Evolutionary conservation across 1,284 basidiomycete species (phyloP).

Genomic region (Tranzscheliella williamsii): DNA sequence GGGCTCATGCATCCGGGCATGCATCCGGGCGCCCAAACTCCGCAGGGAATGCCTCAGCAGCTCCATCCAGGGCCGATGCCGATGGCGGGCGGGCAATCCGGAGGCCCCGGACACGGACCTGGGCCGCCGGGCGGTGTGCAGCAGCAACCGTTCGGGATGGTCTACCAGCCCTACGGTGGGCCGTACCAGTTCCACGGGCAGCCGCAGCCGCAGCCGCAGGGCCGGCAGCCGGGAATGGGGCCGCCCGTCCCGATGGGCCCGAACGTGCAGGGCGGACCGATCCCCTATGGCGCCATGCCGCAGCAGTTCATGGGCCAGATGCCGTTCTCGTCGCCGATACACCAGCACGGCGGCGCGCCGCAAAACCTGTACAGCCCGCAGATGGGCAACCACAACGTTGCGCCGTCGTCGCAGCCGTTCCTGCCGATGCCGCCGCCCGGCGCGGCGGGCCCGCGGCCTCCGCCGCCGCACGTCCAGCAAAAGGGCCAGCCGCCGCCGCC

Average conservation of each 20-base stretch:
- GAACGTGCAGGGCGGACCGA: conserved; percentile 21
- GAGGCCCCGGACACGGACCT: conserved; percentile 5
- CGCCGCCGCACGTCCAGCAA: conserved; percentile 32
- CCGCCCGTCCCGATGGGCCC: conserved; percentile 34
- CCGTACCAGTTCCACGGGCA: conserved; percentile 38
- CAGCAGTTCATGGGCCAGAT: conserved; percentile 47
- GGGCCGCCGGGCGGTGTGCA: conserved; percentile 7
- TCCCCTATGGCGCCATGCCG: conserved; percentile 37
- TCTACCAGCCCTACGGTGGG: conserved; percentile 36
- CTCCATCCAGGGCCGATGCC: conserved; percentile 26
- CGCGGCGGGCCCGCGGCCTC: conserved; percentile 25
- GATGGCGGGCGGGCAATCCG: conserved; percentile 6
- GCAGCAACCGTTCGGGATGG: conserved; percentile 40
- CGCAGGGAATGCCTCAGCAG: conserved; percentile 21
- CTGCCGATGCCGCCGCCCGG: conserved; percentile 39
- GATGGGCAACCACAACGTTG: conserved; percentile 44
- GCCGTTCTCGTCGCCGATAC: conserved; percentile 49
- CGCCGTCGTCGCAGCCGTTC: conserved; percentile 20
- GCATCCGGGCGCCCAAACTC: conserved; percentile 25
- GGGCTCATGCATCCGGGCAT: conserved; percentile 34
- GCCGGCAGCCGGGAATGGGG: conserved; percentile 19
- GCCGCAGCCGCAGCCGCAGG: conserved; percentile 21
- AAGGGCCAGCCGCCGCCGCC: conserved; percentile 15
- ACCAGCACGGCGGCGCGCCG: conserved; percentile 35
- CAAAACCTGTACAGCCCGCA: conserved; percentile 51